Conservation (phyloP, 371 early-diverging fungal genomes). For the Nosema bombycis region DNA sequence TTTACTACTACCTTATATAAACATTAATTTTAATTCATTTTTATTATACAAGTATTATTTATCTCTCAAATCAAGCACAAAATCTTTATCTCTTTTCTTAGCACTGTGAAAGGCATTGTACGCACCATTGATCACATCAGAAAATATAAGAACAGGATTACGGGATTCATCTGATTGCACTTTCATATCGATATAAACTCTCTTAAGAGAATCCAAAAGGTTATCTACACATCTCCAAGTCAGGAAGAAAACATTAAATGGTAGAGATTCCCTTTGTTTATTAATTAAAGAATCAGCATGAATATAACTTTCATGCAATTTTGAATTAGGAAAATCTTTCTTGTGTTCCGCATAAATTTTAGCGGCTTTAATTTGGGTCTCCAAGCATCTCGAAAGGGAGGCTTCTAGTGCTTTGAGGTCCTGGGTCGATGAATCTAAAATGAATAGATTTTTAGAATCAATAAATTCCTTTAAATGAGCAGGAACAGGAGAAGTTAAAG, state of each 20-base stretch:
- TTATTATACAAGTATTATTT: background rate
- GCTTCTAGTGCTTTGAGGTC: conserved; percentile 1
- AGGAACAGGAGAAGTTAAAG: background rate
- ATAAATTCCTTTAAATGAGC: background rate
- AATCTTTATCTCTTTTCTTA: background rate
- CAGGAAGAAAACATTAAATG: conserved; percentile 6
- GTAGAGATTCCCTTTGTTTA: conserved; percentile 14
- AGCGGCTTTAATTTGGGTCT: background rate
- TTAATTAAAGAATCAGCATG: conserved; percentile 1
- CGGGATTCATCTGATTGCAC: no score
- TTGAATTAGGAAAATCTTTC: conserved; percentile 8
- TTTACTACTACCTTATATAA: no score
- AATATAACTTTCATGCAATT: conserved; percentile 3
- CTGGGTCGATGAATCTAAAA: background rate
- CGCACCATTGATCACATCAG: background rate
- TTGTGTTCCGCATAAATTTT: background rate
- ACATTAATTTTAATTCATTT: no score
- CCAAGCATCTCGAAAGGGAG: background rate
- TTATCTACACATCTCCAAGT: conserved; percentile 5
- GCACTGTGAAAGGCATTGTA: background rate
- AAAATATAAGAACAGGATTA: background rate
- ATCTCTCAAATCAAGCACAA: background rate
- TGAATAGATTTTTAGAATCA: background rate
- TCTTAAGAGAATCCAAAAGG: conserved; percentile 9
- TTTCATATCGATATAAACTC: conserved; percentile 15